phyloP scores from a whole-genome alignment of 2,329 filamentous ascomycete genomes.

The Pyrenochaeta sp. region DNA sequence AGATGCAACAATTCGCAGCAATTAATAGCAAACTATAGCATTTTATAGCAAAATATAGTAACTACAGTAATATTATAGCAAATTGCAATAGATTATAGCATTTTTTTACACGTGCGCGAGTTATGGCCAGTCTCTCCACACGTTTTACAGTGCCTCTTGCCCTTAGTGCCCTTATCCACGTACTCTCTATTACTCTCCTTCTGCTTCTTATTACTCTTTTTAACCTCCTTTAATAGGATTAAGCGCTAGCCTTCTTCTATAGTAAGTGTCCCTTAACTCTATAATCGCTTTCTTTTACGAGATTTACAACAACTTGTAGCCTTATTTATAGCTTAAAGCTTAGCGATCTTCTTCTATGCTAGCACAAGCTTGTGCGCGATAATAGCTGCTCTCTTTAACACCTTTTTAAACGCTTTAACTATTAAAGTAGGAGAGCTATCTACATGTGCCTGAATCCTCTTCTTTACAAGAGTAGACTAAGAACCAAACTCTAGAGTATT shows the following conservation, averaged over 20 bases:
- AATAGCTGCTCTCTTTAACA: conserved; percentile 1
- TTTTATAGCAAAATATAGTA: no score
- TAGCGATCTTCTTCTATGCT: not conserved
- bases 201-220: not conserved
- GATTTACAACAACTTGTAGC: not conserved
- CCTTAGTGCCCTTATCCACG: no score
- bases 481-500: conserved; percentile 13
- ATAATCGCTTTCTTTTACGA: conserved; percentile 4
- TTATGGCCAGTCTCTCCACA: no score
- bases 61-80: no score
- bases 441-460: conserved; percentile 2
- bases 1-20: no score
- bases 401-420: conserved; percentile 1
- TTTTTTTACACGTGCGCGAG: no score
- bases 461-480: conserved; percentile 10
- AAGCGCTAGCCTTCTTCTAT: not conserved
- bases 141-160: no score
- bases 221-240: conserved; percentile 6
- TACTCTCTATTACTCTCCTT: no score
- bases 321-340: conserved; percentile 4
- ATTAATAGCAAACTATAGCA: no score
- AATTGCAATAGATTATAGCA: no score
- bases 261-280: conserved; percentile 1
- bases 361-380: not conserved
- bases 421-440: conserved; percentile 1